Evolutionary conservation across 2,329 filamentous ascomycete genomes (phyloP), one percentile per base, ranked within the genome.

Genomic region (Parafenestella ontariensis): DNA sequence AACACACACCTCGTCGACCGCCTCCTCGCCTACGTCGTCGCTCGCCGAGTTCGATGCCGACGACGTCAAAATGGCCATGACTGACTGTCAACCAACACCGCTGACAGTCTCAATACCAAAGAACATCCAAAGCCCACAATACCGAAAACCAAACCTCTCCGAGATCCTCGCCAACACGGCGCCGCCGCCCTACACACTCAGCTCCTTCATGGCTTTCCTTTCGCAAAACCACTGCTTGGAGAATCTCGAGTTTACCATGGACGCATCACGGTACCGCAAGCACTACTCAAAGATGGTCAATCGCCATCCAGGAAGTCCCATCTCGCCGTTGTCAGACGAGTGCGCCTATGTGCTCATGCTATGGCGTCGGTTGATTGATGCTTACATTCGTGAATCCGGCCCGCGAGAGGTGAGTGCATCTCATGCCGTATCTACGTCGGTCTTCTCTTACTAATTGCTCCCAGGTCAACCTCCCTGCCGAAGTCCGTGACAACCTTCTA

Each of bases 221-320:
- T 97, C 94, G 1, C 93, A 96, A 71, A 98, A 98, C 70, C 94
- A 98, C 77, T 99, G 95, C 73, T 81, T 98, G 61, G 95, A 99
- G 77, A 97, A 93, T 1, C 82, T 99, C 34, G 95, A 98, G 73
- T 99, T 99, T 76, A 96, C 93, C 36, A 89, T 97, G 83, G 95
- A 97, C 74, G 90, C 94, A 20, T 90, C 92, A 53, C 86, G 92
- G 56, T 99, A 98, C 73, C 85, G 87, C 47, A 85, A 88, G 66
- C 83, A 86, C 66, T 89, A 87, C 72, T 78, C 82, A 48, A 81
- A 85, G 52, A 81, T 86, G 68, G 78, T 85, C 53, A 85, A 85
- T 50, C 74, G 79, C 73, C 67, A 74, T 66, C 52, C 80, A 69
- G 70, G 76, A 3, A 79, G 79, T 42, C 77, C 77, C 49, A 78